A percentile compares a stretch with the other conserved stretches of the same genome.
phyloP scores from a whole-genome alignment of 208 protist species.

The Hexamita inflata region DNA sequence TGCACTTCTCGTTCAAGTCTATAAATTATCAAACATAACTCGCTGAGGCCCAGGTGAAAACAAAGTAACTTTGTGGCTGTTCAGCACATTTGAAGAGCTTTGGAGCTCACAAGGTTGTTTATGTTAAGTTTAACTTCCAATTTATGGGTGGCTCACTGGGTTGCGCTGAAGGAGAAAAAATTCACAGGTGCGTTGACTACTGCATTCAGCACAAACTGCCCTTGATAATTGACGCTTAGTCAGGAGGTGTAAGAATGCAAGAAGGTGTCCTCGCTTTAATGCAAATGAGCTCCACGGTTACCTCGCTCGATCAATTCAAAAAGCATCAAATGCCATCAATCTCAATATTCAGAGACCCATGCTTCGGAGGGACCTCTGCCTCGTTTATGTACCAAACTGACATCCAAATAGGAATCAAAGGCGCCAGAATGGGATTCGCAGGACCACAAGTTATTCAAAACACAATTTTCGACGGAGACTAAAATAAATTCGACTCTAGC shows the following conservation, averaged over 20 bases:
- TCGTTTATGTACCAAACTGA: constrained; percentile 48
- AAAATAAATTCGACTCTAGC: constrained; percentile 41
- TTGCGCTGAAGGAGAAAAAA: constrained; percentile 49
- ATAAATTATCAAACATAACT: constrained; percentile 6
- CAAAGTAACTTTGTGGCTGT: constrained; percentile 2
- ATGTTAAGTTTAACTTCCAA: background rate
- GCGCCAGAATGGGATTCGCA: constrained; percentile 43
- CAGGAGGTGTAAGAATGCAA: constrained; percentile 50
- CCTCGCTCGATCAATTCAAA: background rate
- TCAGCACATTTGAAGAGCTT: background rate
- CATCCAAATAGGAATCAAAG: constrained; percentile 43
- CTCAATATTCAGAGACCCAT: constrained; percentile 42
- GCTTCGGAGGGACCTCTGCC: constrained; percentile 47
- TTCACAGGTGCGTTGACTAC: constrained; percentile 41
- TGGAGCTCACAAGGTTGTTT: background rate
- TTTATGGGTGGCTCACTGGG: constrained; percentile 35
- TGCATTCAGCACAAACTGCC: constrained; percentile 36
- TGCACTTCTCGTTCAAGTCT: background rate
- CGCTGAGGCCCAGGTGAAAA: background rate
- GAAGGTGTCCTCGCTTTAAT: constrained; percentile 48
- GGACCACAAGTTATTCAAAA: constrained; percentile 45
- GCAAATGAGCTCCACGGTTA: constrained; percentile 45
- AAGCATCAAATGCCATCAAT: constrained; percentile 39
- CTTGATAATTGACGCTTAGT: constrained; percentile 37
- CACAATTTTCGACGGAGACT: constrained; percentile 46